A percentile compares a stretch with the other conserved stretches of the same genome.
Conservation (phyloP, 1,284 basidiomycete genomes). For the Gymnopus androsaceus region DNA sequence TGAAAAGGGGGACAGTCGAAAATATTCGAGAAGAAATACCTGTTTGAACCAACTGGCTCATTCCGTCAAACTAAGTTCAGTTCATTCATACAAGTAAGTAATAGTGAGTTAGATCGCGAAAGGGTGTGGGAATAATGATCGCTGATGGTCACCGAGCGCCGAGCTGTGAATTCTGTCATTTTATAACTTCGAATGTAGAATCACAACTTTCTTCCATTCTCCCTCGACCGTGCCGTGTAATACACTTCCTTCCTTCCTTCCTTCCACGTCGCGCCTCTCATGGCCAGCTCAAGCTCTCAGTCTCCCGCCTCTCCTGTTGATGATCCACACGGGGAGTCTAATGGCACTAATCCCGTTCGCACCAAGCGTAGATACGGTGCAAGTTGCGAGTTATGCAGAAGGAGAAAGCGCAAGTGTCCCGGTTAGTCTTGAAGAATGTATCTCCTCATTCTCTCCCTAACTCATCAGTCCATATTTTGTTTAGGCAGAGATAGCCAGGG, state of each 20-base stretch:
- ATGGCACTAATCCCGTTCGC: conserved; percentile 13
- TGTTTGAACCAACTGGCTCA: neutral
- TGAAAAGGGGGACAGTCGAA: neutral
- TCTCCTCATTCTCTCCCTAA: neutral
- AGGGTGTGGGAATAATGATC: no score
- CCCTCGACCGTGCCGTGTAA: no score
- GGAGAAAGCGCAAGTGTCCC: conserved; percentile 1
- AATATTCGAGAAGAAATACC: neutral
- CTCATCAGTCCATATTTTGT: neutral
- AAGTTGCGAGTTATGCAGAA: conserved; percentile 18
- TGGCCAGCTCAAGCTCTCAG: conserved; percentile 13
- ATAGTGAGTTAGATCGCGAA: no score
- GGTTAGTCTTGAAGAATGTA: neutral
- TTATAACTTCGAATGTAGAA: no score
- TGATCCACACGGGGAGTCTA: conserved; percentile 1
- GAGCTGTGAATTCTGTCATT: no score
- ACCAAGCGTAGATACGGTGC: conserved; percentile 20
- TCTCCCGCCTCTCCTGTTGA: conserved; percentile 8
- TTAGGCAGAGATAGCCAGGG: conserved; percentile 16
- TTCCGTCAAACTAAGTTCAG: neutral
- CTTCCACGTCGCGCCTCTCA: neutral
- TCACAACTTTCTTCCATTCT: no score
- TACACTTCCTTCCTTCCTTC: no score
- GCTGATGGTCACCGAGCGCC: no score
- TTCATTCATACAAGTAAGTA: no score